Base-by-base conservation (phyloP, 2,329 filamentous ascomycete genomes). In the Sporothrix humicola region DNA sequence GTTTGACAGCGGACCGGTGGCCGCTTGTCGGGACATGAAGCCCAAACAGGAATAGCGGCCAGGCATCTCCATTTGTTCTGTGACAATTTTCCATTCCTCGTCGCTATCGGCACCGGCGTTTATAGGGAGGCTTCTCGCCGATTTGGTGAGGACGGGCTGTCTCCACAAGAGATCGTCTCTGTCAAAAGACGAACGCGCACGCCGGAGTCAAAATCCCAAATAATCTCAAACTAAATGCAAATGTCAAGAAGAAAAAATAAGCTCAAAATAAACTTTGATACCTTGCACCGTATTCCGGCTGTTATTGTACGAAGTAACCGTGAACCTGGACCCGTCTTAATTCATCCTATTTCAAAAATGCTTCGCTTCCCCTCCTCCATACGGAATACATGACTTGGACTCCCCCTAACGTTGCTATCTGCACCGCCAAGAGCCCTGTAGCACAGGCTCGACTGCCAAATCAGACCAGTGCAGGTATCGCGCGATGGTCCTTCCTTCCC, bases 1-100 rank as follows among this genome's bases (percentile, higher is more conserved):
- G 42, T 66, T 66, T 48, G 61, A 66, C 61, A 48, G 61, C 42
- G 65, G 65, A 9, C 65, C 23, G 46, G 10, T 13, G 42, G 44
- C 10, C 7, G 46, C 20, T 52, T 48, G 26, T 69, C 26, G 48
- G 66, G 50, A 15, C 48, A 52, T 31, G 44, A 46, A 68, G 2
- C 46, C 26, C 26, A n/a, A 52, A 50, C 13, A 50, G 12, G 61
- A 42, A 26, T 66, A 66, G 61, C 61, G 44, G 61, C 44, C 7
- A 66, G 61, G 58, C 37, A 63, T 13, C 31, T 63, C 10, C 5
- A 61, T 15, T 8, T 61, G 58, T 17, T n/a, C 31, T 42, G 15
- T 42, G 7, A 12, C 3, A 31, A 9, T n/a, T 8, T 4, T 20
- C 31, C 31, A 20, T 63, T 37, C 7, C 4, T 5, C 31, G 31